Conservation (phyloP, 1,284 basidiomycete genomes). For the Takashimella koratensis region DNA sequence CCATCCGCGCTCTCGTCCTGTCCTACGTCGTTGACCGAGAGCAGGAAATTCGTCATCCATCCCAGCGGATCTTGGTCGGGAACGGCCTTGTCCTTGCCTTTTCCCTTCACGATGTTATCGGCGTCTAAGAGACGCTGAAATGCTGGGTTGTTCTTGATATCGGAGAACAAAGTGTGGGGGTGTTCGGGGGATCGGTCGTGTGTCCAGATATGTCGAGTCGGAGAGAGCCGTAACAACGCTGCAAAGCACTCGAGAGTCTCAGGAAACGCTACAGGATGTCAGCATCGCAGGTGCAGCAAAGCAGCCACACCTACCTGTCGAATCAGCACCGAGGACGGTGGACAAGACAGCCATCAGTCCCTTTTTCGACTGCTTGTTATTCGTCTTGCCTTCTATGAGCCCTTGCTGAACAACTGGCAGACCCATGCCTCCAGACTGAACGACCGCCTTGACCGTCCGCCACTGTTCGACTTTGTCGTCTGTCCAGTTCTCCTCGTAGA, state of each 20-base stretch:
- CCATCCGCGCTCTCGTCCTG: conserved; percentile 49
- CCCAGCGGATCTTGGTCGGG: conserved; percentile 10
- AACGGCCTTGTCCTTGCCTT: conserved; percentile 16
- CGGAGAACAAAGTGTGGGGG: conserved; percentile 69
- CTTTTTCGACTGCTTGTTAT: conserved; percentile 5
- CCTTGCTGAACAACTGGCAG: conserved; percentile 30
- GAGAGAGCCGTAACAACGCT: conserved; percentile 55
- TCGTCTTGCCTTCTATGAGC: conserved; percentile 24
- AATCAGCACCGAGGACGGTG: conserved; percentile 44
- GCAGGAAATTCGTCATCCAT: conserved; percentile 38
- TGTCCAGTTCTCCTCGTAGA: conserved; percentile 13
- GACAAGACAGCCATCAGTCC: conserved; percentile 30
- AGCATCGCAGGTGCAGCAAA: neutral
- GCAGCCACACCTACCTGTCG: conserved; percentile 25
- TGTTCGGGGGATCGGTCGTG: conserved; percentile 54
- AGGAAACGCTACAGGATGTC: conserved; percentile 57
- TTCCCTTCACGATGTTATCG: conserved; percentile 14
- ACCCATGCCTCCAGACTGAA: conserved; percentile 20
- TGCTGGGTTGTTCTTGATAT: conserved; percentile 71
- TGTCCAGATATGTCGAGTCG: conserved; percentile 63
- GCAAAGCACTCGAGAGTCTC: conserved; percentile 56
- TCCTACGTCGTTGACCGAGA: conserved; percentile 35
- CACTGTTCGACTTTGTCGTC: conserved; percentile 15
- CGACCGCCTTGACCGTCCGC: conserved; percentile 17
- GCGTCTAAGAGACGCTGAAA: conserved; percentile 47